Percentiles rank a stretch among this genome's conserved stretches.
Evolutionary conservation across 2,329 filamentous ascomycete genomes (phyloP).

Genomic region (Colletotrichum tamarilloi): DNA sequence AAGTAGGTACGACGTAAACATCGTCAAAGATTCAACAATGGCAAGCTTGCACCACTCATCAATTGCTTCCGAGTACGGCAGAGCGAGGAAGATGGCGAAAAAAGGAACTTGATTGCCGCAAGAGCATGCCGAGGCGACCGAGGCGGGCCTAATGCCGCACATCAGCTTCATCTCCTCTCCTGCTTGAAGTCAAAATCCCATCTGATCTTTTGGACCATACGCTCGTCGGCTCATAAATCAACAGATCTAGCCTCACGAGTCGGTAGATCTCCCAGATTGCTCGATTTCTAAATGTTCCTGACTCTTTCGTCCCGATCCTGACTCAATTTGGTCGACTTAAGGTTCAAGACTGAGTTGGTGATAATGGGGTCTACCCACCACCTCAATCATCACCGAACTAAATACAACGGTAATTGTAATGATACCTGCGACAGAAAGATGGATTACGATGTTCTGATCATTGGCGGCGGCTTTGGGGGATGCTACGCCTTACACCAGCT

Average conservation of each 20-base stretch:
- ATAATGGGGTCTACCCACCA: conserved; percentile 17
- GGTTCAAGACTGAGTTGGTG: conserved; percentile 9
- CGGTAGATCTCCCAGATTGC: neutral
- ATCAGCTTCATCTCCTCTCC: neutral
- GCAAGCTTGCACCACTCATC: neutral
- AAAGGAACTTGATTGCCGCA: neutral
- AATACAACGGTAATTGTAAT: neutral
- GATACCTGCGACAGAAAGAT: neutral
- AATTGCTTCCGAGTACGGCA: too few species aligned
- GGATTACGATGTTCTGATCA: conserved; percentile 38
- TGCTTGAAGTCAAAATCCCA: neutral
- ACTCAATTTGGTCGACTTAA: neutral
- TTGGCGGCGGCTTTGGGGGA: conserved; percentile 42
- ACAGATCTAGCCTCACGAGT: neutral
- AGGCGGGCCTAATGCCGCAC: conserved; percentile 2
- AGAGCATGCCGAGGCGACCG: neutral
- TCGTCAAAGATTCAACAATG: neutral
- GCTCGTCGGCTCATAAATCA: neutral
- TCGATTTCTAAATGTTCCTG: neutral
- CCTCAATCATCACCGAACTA: neutral
- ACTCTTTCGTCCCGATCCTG: neutral
- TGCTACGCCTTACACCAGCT: conserved; percentile 48
- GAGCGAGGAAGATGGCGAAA: too few species aligned
- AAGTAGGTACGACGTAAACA: neutral
- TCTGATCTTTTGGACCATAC: conserved; percentile 3